Percentiles rank a stretch among this genome's conserved stretches.
phyloP scores from a whole-genome alignment of 768 basidiomycete species.

The Lentinula sp. region DNA sequence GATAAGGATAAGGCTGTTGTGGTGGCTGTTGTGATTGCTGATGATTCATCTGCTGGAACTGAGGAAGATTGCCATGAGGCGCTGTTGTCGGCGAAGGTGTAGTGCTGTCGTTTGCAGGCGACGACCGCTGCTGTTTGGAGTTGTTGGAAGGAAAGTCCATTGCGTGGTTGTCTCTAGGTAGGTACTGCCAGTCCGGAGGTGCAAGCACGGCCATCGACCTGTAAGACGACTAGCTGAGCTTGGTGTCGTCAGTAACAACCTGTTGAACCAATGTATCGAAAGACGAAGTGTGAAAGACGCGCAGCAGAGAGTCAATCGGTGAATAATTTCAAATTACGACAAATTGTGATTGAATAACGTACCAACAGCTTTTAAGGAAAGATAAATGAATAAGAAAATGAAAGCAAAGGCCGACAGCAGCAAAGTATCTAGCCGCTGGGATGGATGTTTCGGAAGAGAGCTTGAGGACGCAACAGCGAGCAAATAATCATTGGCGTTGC shows the following conservation, averaged over 20 bases:
- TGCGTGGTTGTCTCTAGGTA: conserved; percentile 47
- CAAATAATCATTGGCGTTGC: neutral
- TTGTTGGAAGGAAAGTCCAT: conserved; percentile 51
- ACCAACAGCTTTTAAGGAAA: conserved; percentile 6
- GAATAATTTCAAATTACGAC: neutral
- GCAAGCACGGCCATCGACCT: conserved; percentile 75
- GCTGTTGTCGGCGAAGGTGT: conserved; percentile 21
- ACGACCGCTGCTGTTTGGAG: conserved; percentile 50
- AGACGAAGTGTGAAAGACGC: neutral
- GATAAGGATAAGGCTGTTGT: conserved; percentile 55
- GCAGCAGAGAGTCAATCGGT: neutral
- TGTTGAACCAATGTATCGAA: neutral
- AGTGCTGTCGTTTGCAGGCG: conserved; percentile 48
- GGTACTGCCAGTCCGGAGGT: conserved; percentile 67
- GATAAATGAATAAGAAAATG: neutral
- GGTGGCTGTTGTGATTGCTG: conserved; percentile 22
- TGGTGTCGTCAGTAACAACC: conserved; percentile 4
- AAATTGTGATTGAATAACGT: neutral
- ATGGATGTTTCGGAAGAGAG: conserved; percentile 3
- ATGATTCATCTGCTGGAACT: conserved; percentile 4
- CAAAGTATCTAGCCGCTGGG: conserved; percentile 1
- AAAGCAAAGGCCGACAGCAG: neutral
- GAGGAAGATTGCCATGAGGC: conserved; percentile 13
- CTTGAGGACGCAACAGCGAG: conserved; percentile 9
- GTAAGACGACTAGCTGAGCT: conserved; percentile 4